Percentiles rank a stretch among this genome's conserved stretches.
Conservation (phyloP, 2,329 filamentous ascomycete species). For the Furcasterigmium sp. region DNA sequence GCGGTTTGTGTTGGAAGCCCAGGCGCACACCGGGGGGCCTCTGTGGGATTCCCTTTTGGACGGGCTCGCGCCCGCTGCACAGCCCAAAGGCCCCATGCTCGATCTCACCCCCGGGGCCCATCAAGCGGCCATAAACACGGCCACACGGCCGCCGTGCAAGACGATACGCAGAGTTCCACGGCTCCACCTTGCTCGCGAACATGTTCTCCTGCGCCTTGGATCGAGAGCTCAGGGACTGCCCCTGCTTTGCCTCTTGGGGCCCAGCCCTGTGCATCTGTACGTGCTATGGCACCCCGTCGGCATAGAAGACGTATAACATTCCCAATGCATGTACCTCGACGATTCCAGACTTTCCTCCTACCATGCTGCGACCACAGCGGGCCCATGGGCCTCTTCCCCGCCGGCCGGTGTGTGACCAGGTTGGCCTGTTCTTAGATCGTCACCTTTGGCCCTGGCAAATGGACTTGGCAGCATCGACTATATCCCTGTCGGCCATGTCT, state of each 20-base stretch:
- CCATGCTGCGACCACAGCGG: too few relatives aligned
- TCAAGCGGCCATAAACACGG: background rate
- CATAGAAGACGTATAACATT: background rate
- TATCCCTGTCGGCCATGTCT: background rate
- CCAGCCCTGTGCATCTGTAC: background rate
- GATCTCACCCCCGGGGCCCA: background rate
- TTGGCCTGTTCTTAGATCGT: too few relatives aligned
- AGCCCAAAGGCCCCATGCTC: background rate
- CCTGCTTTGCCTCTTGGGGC: background rate
- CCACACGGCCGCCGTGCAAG: background rate
- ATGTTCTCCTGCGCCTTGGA: background rate
- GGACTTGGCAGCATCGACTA: background rate
- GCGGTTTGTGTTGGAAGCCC: too few relatives aligned
- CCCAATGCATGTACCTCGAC: too few relatives aligned
- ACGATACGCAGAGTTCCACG: conserved; percentile 1
- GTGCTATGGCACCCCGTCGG: background rate
- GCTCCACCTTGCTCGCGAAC: conserved; percentile 2
- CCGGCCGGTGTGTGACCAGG: too few relatives aligned
- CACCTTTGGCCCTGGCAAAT: background rate
- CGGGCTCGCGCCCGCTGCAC: too few relatives aligned
- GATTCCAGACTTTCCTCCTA: too few relatives aligned
- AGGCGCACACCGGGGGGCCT: too few relatives aligned
- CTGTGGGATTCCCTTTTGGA: too few relatives aligned
- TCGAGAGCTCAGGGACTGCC: conserved; percentile 2
- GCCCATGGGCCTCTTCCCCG: too few relatives aligned